Percentiles rank a stretch among this genome's conserved stretches.
phyloP scores from a whole-genome alignment of 805 yeast genomes.

The Yarrowia sp. region DNA sequence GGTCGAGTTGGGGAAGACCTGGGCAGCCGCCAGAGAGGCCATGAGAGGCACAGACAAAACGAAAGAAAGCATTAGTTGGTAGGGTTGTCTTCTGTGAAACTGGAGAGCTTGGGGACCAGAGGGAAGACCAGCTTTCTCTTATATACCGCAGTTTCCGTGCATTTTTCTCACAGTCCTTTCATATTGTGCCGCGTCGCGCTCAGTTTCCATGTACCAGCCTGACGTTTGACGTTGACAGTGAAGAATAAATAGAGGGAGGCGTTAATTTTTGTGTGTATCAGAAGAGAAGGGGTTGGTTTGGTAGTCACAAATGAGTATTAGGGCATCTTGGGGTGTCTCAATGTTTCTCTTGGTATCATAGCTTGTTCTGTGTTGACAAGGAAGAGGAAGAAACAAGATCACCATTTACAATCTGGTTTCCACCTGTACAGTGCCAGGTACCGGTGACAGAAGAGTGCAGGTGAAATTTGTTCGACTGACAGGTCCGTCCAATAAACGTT shows the following conservation, averaged over 20 bases:
- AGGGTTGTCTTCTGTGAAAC: no score
- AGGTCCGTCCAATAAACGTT: neutral
- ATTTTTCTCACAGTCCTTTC: neutral
- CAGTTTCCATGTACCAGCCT: neutral
- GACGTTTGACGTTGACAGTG: slow-evolving; percentile 3
- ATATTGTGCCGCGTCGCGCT: neutral
- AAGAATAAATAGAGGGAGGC: no score
- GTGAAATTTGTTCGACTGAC: neutral
- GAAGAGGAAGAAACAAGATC: no score
- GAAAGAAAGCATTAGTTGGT: slow-evolving; percentile 22
- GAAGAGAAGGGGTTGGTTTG: neutral
- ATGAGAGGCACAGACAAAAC: slow-evolving; percentile 7
- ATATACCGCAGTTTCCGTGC: neutral
- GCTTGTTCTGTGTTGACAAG: neutral
- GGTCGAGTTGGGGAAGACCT: slow-evolving; percentile 18
- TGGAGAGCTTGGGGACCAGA: neutral
- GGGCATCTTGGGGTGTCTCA: neutral
- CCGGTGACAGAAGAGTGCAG: neutral
- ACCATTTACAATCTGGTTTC: no score
- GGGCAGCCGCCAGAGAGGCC: slow-evolving; percentile 17
- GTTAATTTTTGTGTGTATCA: no score
- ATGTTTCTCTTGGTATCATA: neutral
- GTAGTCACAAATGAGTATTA: neutral
- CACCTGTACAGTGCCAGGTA: no score
- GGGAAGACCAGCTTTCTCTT: neutral